Evolutionary conservation across 805 yeast species (phyloP).

Genomic region (Spathaspora arborariae): DNA sequence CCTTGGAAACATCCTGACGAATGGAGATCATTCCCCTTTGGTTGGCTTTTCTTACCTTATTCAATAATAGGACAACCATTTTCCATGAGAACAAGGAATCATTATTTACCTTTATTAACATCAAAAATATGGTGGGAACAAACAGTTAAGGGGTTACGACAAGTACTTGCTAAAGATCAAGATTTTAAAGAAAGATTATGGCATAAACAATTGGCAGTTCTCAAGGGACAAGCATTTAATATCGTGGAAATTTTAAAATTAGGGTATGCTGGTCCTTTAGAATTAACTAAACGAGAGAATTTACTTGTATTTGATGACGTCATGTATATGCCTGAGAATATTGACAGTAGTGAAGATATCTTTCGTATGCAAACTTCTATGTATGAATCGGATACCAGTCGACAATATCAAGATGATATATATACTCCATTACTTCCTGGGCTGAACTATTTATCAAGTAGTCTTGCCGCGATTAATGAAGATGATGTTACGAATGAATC

Average conservation of each 20-base stretch:
- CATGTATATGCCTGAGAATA: conserved; percentile 48
- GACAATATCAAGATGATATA: conserved; percentile 1
- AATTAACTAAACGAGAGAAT: conserved; percentile 56
- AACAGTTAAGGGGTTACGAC: conserved; percentile 42
- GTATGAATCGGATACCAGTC: conserved; percentile 4
- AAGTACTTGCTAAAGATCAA: conserved; percentile 49
- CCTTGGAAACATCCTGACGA: conserved; percentile 85
- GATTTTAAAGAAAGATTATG: conserved; percentile 68
- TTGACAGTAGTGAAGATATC: conserved; percentile 16
- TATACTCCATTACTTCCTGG: conserved; percentile 7
- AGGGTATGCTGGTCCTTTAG: conserved; percentile 62
- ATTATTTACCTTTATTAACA: conserved; percentile 55
- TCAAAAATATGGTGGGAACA: conserved; percentile 72
- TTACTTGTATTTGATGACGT: conserved; percentile 58
- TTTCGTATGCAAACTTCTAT: conserved; percentile 4
- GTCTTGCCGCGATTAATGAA: conserved; percentile 5
- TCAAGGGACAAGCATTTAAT: conserved; percentile 77
- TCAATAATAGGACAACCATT: conserved; percentile 67
- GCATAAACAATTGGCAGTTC: conserved; percentile 61
- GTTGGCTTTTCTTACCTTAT: conserved; percentile 69
- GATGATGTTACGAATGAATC: conserved; percentile 6
- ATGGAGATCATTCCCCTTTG: conserved; percentile 76
- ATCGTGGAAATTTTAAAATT: conserved; percentile 62
- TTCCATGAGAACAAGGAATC: conserved; percentile 49
- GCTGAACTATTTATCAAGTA: neutral